These are phyloP conservation scores for Clohesyomyces aquaticus DNA, from an alignment of 495 filamentous ascomycete species.

Conservation along the genomic window DNA sequence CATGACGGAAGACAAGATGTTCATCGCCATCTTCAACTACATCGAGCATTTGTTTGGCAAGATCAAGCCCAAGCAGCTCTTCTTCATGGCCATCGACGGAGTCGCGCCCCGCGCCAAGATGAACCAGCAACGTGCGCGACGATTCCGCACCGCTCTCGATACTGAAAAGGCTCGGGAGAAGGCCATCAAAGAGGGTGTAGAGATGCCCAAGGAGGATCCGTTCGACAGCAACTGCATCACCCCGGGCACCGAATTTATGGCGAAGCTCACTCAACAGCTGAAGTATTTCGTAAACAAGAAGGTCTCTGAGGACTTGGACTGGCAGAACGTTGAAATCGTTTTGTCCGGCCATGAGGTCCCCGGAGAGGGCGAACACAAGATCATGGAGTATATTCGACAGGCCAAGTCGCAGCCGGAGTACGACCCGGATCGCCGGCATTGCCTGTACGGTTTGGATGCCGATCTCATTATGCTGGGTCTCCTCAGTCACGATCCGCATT, in stretches of 20 bases:
- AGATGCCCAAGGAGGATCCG: constrained; percentile 91
- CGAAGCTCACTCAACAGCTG: constrained; percentile 86
- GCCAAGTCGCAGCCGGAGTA: constrained; percentile 94
- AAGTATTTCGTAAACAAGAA: constrained; percentile 99
- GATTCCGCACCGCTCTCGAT: constrained; percentile 93
- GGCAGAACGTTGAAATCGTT: constrained; percentile 95
- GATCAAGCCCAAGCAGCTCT: constrained; percentile 96
- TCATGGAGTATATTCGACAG: constrained; percentile 99
- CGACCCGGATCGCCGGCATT: constrained; percentile 94
- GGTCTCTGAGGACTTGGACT: constrained; percentile 92
- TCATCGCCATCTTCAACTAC: constrained; percentile 99
- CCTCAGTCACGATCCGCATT: constrained; percentile 96
- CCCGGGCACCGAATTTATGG: constrained; percentile 97
- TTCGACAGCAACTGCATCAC: constrained; percentile 99
- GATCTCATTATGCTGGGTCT: constrained; percentile 99
- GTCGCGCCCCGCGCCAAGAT: constrained; percentile 98
- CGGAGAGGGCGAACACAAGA: constrained; percentile 98
- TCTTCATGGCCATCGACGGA: constrained; percentile 99
- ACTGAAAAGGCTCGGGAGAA: constrained; percentile 86
- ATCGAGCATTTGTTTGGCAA: constrained; percentile 99
- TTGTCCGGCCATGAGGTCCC: constrained; percentile 99
- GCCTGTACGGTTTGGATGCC: constrained; percentile 95
- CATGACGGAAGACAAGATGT: constrained; percentile 97
- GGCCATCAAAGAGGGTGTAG: constrained; percentile 81
- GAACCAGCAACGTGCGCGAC: constrained; percentile 96